Conservation (phyloP, 306 rosid genomes). For the Prunus dulcis region DNA sequence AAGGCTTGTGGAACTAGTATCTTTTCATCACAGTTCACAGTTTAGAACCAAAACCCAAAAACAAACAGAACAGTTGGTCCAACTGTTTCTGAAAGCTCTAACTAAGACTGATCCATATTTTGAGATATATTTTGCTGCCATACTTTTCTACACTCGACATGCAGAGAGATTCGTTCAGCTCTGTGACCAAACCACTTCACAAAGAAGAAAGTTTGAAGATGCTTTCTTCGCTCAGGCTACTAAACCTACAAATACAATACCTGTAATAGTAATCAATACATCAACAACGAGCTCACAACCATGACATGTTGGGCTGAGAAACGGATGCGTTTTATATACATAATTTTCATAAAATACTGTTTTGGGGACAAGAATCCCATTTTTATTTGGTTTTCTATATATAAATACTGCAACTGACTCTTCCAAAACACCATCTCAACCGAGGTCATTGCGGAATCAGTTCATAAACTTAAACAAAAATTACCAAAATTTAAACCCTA, state of each 20-base stretch:
- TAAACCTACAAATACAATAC: background rate
- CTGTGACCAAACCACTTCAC: constrained; percentile 6
- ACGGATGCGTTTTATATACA: background rate
- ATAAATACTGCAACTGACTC: too few species aligned
- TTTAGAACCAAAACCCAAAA: background rate
- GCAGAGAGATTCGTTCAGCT: background rate
- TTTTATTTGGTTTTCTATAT: background rate
- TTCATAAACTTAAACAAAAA: background rate
- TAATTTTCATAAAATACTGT: background rate
- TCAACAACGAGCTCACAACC: background rate
- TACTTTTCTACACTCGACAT: background rate
- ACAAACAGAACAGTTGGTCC: background rate
- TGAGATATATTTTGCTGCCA: background rate
- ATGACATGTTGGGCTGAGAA: background rate
- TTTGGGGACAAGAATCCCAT: background rate
- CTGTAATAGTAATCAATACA: background rate
- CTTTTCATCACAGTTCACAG: background rate
- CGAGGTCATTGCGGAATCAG: background rate
- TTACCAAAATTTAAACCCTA: background rate
- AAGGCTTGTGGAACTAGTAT: background rate
- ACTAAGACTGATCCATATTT: background rate
- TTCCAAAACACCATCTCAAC: background rate
- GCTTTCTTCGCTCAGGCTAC: background rate
- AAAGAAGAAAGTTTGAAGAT: background rate
- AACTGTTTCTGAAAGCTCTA: constrained; percentile 3